Base-by-base conservation (phyloP, 2,329 filamentous ascomycete species). In the Cyphellophora attinorum region DNA sequence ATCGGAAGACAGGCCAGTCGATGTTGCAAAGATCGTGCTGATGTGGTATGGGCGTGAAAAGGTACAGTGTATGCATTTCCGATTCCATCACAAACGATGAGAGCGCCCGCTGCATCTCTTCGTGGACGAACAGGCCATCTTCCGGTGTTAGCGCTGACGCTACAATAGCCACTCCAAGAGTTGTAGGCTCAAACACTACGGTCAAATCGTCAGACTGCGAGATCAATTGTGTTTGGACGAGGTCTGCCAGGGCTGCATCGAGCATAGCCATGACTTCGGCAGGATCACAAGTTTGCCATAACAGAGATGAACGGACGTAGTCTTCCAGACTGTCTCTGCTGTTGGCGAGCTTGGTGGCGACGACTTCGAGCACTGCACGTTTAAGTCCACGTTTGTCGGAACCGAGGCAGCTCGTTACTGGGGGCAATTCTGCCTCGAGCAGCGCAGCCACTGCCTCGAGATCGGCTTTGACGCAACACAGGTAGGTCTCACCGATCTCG, bases 1-100 rank as follows among this genome's bases (percentile, higher is more conserved):
- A 73, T 31, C 79, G 73, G 47, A 84, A 85, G 1, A 77, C 70
- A 34, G 72, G 71, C 82, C 82, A 86, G 47, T 85, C 79, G 37
- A 86, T 68, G 6, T 64, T 60, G 3, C 67, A 58, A 2, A 60
- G 61, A 16, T 64, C 60, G 12, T 47, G 50, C 23, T 49, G 50
- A 14, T 56, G 52, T 39, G 83, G 76, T 2, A 86, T 69, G 0
- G 82, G 82, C 0, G 82, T 85, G 44, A 86, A 85, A 23, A 75
- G 76, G 52, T 86, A 88, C 30, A 85, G 68, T 10, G 84, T 70
- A 49, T 86, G 82, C 76, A 88, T 79, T 42, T 88, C 82, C 3
- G 80, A 78, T 50, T 86, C 81, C 72, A 88, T 78, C 10, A 85
- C 82, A 49, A 88, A 86, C 1, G 78, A 79, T 40, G 71, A 65